A percentile compares a stretch with the other conserved stretches of the same genome.
phyloP scores from a whole-genome alignment of 805 yeast species.

The Pichia rugopelliculosa region DNA sequence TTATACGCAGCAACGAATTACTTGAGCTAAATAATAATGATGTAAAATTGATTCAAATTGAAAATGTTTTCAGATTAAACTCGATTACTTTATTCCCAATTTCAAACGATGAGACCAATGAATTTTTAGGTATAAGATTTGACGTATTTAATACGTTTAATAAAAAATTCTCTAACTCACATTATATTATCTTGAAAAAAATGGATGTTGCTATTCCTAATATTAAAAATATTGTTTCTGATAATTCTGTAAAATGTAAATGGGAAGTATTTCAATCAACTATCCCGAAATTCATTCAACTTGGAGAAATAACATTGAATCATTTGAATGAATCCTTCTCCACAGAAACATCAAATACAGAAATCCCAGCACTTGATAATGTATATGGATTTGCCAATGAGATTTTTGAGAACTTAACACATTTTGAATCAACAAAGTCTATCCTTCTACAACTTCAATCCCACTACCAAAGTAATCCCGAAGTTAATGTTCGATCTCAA shows the following conservation, averaged over 20 bases:
- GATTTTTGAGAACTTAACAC: slow-evolving; percentile 21
- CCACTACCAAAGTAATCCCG: slow-evolving; percentile 2
- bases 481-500: background rate
- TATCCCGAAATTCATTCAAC: slow-evolving; percentile 27
- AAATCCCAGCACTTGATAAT: slow-evolving; percentile 8
- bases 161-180: slow-evolving; percentile 33
- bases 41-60: slow-evolving; percentile 31
- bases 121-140: slow-evolving; percentile 42
- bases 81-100: slow-evolving; percentile 48
- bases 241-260: slow-evolving; percentile 2
- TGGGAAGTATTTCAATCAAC: slow-evolving; percentile 31
- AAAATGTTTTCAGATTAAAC: slow-evolving; percentile 40
- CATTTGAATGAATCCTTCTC: slow-evolving; percentile 16
- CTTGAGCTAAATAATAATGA: background rate
- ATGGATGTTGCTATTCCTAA: background rate
- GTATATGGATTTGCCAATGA: slow-evolving; percentile 20
- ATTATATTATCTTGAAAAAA: slow-evolving; percentile 38
- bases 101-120: slow-evolving; percentile 22
- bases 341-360: background rate
- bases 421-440: slow-evolving; percentile 17
- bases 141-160: slow-evolving; percentile 32
- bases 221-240: background rate
- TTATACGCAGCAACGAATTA: background rate
- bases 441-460: slow-evolving; percentile 13
- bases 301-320: slow-evolving; percentile 17